Conservation (phyloP, 1,284 basidiomycete genomes). For the Ganoderma leucocontextum region DNA sequence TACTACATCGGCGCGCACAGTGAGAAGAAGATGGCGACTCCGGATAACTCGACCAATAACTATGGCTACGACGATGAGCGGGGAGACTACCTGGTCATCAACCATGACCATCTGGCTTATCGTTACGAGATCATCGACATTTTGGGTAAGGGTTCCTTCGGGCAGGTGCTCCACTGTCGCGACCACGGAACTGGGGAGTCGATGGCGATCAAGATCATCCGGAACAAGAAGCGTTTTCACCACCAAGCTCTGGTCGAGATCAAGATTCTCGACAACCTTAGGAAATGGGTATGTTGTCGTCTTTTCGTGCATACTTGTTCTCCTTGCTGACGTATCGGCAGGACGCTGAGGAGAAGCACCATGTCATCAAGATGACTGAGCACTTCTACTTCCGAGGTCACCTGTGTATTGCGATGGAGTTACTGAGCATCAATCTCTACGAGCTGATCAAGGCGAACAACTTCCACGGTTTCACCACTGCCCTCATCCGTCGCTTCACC, state of each 20-base stretch:
- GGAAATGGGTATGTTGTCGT: constrained; percentile 84
- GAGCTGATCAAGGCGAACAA: constrained; percentile 99
- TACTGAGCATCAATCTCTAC: constrained; percentile 98
- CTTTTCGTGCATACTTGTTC: background rate
- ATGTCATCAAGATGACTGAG: constrained; percentile 98
- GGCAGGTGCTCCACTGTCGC: constrained; percentile 95
- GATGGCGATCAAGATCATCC: constrained; percentile 98
- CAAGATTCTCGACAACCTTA: constrained; percentile 95
- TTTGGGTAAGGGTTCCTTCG: constrained; percentile 98
- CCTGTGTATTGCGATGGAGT: constrained; percentile 97
- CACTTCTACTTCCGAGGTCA: constrained; percentile 99
- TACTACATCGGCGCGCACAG: constrained; percentile 87
- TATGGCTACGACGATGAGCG: constrained; percentile 98
- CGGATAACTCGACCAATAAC: constrained; percentile 85
- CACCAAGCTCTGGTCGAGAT: constrained; percentile 99
- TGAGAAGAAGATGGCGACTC: constrained; percentile 82
- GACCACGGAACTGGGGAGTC: constrained; percentile 97
- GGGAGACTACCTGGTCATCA: constrained; percentile 94
- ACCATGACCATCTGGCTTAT: constrained; percentile 93
- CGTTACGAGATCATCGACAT: constrained; percentile 95
- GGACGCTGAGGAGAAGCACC: constrained; percentile 96
- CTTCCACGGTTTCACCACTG: constrained; percentile 96
- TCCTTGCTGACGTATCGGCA: constrained; percentile 42
- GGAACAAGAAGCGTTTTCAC: constrained; percentile 99
- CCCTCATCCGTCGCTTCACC: constrained; percentile 95